These are phyloP conservation scores for Pontederia paniculata DNA, from an alignment of 176 grass and related monocot species.

Conservation along the genomic window DNA sequence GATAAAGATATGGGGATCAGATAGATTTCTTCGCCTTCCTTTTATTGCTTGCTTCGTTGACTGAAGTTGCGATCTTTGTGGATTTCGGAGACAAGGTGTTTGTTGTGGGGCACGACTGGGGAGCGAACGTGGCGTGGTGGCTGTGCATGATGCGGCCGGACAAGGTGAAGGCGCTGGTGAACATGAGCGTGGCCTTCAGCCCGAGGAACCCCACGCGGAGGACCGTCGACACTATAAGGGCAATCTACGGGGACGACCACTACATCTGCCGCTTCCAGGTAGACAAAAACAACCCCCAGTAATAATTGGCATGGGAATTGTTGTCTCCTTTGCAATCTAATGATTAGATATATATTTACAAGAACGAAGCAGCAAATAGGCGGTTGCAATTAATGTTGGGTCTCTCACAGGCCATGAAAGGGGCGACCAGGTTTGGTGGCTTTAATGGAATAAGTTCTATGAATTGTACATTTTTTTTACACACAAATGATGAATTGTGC, in stretches of 20 bases:
- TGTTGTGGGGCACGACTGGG: conserved; percentile 47
- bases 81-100: conserved; percentile 20
- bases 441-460: too few species aligned
- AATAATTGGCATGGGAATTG: too few species aligned
- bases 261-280: conserved; percentile 46
- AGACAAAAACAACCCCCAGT: too few species aligned
- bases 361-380: too few species aligned
- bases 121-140: conserved; percentile 29
- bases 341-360: too few species aligned
- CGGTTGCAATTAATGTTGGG: too few species aligned
- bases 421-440: too few species aligned
- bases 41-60: not conserved
- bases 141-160: conserved; percentile 40
- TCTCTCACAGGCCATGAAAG: too few species aligned
- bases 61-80: not conserved
- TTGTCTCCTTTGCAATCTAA: too few species aligned
- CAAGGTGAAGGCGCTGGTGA: conserved; percentile 33
- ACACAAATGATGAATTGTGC: too few species aligned
- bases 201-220: conserved; percentile 20
- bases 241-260: conserved; percentile 29
- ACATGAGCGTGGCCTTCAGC: conserved; percentile 28
- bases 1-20: not conserved
- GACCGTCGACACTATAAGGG: conserved; percentile 23
- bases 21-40: not conserved
- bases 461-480: too few species aligned